These are phyloP conservation scores for Lentinula detonsa DNA, from an alignment of 768 basidiomycete genomes.

Conservation along the genomic window DNA sequence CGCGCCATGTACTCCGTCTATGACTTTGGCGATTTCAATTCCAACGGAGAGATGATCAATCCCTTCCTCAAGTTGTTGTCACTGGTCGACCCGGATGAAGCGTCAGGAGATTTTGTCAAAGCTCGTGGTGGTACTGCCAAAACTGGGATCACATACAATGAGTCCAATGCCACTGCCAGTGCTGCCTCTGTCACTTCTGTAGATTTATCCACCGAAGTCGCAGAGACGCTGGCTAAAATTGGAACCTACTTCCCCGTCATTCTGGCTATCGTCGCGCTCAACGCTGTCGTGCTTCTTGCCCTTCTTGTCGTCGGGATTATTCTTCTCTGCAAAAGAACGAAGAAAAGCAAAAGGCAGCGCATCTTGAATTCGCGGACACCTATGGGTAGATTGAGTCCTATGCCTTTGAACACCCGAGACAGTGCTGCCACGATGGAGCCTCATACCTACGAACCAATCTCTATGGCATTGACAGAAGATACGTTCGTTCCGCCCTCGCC, in stretches of 20 bases:
- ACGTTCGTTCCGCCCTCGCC: conserved; percentile 58
- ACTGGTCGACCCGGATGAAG: conserved; percentile 61
- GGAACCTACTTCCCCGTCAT: conserved; percentile 65
- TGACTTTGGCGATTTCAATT: conserved; percentile 77
- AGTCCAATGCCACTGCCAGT: conserved; percentile 34
- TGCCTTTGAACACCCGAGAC: conserved; percentile 48
- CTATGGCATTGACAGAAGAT: conserved; percentile 34
- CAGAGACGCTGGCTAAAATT: conserved; percentile 55
- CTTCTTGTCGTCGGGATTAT: conserved; percentile 49
- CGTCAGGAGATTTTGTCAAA: conserved; percentile 65
- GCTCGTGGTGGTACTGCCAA: conserved; percentile 59
- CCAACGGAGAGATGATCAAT: conserved; percentile 57
- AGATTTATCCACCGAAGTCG: conserved; percentile 52
- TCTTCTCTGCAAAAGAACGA: conserved; percentile 44
- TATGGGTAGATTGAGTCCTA: conserved; percentile 47
- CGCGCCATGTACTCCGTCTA: conserved; percentile 81
- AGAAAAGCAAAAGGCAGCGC: conserved; percentile 12
- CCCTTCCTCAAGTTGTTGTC: conserved; percentile 76
- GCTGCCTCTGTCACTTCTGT: conserved; percentile 38
- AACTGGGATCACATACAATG: conserved; percentile 65
- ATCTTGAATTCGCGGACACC: conserved; percentile 14
- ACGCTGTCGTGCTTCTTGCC: conserved; percentile 61
- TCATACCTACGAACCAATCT: conserved; percentile 66
- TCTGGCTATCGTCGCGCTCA: conserved; percentile 71
- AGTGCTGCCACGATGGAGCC: conserved; percentile 22